Percentiles rank a stretch among this genome's conserved stretches.
These are phyloP conservation scores for Podospora sp. DNA, from an alignment of 495 filamentous ascomycete species.

Conservation along the genomic window DNA sequence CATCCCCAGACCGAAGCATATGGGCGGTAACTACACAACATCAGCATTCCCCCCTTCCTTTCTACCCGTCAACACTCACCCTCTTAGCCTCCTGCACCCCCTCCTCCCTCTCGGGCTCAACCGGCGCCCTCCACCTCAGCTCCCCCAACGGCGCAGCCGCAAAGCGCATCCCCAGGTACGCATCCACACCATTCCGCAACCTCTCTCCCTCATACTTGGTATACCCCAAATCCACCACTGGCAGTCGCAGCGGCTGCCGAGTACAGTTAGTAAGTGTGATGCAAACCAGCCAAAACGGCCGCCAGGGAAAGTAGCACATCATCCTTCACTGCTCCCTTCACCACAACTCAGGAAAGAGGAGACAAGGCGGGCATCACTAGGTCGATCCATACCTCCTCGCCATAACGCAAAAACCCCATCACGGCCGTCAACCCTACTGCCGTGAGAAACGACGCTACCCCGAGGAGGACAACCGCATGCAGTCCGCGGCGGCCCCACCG, in stretches of 20 bases:
- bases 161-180: conserved; percentile 50
- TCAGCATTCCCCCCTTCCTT: not conserved
- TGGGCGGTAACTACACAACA: conserved; percentile 40
- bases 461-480: conserved; percentile 1
- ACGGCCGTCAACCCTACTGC: not conserved
- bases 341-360: not conserved
- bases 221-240: conserved; percentile 45
- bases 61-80: conserved; percentile 20
- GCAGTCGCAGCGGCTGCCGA: conserved; percentile 9
- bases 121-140: conserved; percentile 45
- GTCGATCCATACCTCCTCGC: not conserved
- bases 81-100: conserved; percentile 28
- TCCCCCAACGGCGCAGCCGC: conserved; percentile 45
- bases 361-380: too few species aligned
- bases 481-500: not conserved
- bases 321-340: not conserved
- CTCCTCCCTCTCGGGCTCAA: conserved; percentile 31
- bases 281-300: conserved; percentile 3
- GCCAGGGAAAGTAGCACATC: not conserved
- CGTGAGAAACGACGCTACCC: not conserved
- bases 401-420: not conserved
- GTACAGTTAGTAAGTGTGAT: conserved; percentile 7
- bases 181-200: conserved; percentile 39
- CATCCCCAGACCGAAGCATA: conserved; percentile 55
- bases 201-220: conserved; percentile 42